Conservation (phyloP, 1,284 basidiomycete species). For the Coniferiporia weirii region DNA sequence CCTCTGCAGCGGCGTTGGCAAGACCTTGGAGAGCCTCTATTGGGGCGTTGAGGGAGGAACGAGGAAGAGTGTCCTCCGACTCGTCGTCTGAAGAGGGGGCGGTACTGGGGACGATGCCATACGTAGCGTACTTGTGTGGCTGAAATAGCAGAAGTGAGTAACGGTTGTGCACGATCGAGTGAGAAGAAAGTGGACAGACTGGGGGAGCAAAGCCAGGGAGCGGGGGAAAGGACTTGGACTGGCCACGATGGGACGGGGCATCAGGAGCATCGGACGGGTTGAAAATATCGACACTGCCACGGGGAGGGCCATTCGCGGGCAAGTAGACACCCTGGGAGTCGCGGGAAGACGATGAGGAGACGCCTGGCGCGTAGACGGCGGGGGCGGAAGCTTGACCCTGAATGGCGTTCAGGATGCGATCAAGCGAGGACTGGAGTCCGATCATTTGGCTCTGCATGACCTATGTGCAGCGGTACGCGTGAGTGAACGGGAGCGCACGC, state of each 20-base stretch:
- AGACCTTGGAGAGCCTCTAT: constrained; percentile 90
- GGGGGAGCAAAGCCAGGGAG: constrained; percentile 87
- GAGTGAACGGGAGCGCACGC: background rate
- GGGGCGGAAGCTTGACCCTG: constrained; percentile 44
- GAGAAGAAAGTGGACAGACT: constrained; percentile 35
- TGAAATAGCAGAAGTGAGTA: constrained; percentile 28
- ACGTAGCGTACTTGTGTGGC: constrained; percentile 87
- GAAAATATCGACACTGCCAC: constrained; percentile 24
- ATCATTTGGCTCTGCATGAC: constrained; percentile 90
- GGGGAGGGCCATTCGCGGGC: constrained; percentile 21
- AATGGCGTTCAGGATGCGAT: constrained; percentile 69
- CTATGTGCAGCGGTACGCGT: constrained; percentile 30
- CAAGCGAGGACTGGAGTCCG: constrained; percentile 80
- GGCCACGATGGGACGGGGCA: constrained; percentile 11
- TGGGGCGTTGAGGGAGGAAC: constrained; percentile 79
- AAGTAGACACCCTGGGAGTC: constrained; percentile 31
- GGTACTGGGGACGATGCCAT: constrained; percentile 80
- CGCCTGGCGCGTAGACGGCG: constrained; percentile 26
- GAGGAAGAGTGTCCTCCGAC: constrained; percentile 79
- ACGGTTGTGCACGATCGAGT: constrained; percentile 13
- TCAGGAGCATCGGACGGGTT: constrained; percentile 11
- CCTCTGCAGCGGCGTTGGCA: constrained; percentile 90
- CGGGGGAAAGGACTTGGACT: constrained; percentile 59
- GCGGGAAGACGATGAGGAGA: constrained; percentile 22
- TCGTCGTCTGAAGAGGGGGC: constrained; percentile 83